Conservation (phyloP, 1,284 basidiomycete genomes). For the Trametes polyzona region DNA sequence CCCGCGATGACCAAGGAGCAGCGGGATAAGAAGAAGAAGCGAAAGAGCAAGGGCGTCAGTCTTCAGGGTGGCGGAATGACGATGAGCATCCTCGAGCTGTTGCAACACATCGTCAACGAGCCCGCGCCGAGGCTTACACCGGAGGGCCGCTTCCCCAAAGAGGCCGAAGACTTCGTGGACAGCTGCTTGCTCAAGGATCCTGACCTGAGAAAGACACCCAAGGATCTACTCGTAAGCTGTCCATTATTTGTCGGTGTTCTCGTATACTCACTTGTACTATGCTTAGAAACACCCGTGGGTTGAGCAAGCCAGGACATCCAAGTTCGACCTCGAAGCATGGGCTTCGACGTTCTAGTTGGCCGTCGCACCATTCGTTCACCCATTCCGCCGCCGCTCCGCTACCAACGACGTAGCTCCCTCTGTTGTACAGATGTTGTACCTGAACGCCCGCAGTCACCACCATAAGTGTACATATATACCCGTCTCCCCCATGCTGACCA, state of each 20-base stretch:
- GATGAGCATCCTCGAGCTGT: constrained; percentile 95
- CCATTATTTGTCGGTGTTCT: neutral
- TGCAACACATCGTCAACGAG: constrained; percentile 98
- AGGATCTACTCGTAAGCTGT: constrained; percentile 73
- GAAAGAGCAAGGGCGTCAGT: constrained; percentile 83
- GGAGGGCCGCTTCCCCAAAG: constrained; percentile 68
- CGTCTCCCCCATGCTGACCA: constrained; percentile 5
- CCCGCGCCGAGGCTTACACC: constrained; percentile 83
- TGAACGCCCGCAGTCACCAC: constrained; percentile 1
- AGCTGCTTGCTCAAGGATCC: constrained; percentile 87
- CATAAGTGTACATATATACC: constrained; percentile 24
- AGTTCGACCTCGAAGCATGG: constrained; percentile 66
- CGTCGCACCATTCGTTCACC: neutral
- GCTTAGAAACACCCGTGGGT: constrained; percentile 70
- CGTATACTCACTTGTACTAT: constrained; percentile 5
- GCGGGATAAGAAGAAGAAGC: constrained; percentile 52
- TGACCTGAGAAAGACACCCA: constrained; percentile 74
- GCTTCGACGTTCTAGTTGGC: constrained; percentile 55
- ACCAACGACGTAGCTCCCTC: constrained; percentile 4
- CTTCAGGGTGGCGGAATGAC: constrained; percentile 91
- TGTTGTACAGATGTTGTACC: constrained; percentile 20
- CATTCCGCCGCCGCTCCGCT: neutral
- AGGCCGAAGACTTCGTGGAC: constrained; percentile 82
- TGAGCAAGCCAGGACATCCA: constrained; percentile 48
- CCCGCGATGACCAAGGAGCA: constrained; percentile 49